Conservation (phyloP, 2,329 filamentous ascomycete species). For the Fusarium floridanum region DNA sequence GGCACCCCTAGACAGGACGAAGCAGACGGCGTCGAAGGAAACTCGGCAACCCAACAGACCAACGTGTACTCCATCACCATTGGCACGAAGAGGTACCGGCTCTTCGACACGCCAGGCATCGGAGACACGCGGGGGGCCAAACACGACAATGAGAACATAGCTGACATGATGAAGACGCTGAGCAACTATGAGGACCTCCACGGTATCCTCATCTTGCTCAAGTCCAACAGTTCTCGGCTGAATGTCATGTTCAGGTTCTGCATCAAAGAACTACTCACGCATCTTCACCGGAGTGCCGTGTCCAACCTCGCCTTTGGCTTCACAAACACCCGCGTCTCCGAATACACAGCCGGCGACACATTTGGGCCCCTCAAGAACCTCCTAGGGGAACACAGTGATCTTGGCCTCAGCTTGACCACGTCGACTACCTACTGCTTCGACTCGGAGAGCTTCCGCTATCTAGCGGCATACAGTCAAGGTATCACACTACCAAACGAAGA, state of each 20-base stretch:
- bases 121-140: conserved; percentile 30
- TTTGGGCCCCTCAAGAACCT: conserved; percentile 6
- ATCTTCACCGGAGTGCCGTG: conserved; percentile 27
- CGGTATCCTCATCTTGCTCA: conserved; percentile 30
- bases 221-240: conserved; percentile 19
- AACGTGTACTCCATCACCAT: conserved; percentile 8
- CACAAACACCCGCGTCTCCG: conserved; percentile 23
- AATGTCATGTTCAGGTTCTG: conserved; percentile 23
- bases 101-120: conserved; percentile 31
- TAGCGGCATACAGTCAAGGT: conserved; percentile 11
- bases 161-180: conserved; percentile 12
- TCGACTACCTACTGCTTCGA: conserved; percentile 30
- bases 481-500: background rate
- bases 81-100: background rate
- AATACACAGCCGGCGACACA: conserved; percentile 3
- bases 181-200: conserved; percentile 29
- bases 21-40: conserved; percentile 9
- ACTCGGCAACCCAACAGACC: conserved; percentile 27
- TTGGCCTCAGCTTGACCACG: background rate
- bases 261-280: conserved; percentile 17
- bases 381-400: background rate
- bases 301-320: conserved; percentile 35
- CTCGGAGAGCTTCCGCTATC: conserved; percentile 32
- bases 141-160: conserved; percentile 28
- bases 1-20: conserved; percentile 22